Percentiles rank a stretch among this genome's conserved stretches.
Conservation (phyloP, 1,139 yeast genomes). For the Hyphopichia khmerensis region DNA sequence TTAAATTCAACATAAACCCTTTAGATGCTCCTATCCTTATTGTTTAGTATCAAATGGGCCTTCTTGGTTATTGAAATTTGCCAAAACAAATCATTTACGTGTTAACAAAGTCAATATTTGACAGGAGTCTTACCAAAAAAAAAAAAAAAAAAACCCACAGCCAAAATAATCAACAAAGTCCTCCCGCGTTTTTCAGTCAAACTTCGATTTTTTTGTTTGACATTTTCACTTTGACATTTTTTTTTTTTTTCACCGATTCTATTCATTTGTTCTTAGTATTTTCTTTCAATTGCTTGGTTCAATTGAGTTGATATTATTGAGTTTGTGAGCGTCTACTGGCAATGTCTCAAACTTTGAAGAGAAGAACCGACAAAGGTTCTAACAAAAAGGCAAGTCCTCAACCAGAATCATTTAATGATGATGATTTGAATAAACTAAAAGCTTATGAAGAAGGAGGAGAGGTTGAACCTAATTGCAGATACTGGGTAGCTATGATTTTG, state of each 20-base stretch:
- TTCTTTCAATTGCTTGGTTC: background rate
- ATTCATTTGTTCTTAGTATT: background rate
- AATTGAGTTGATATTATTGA: background rate
- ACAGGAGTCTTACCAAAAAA: background rate
- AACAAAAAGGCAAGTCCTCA: conserved; percentile 13
- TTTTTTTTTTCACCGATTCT: background rate
- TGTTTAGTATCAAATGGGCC: no score
- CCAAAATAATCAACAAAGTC: background rate
- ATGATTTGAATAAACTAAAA: conserved; percentile 7
- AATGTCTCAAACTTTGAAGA: conserved; percentile 29
- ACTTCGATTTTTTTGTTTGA: no score
- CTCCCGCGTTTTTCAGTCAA: background rate
- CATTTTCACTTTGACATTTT: background rate
- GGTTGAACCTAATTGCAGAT: conserved; percentile 31
- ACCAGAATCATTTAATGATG: conserved; percentile 4
- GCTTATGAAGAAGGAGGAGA: conserved; percentile 6
- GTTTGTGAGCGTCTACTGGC: no score
- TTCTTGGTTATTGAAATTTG: no score
- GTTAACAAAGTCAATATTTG: background rate
- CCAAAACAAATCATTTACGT: background rate
- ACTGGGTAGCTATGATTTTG: conserved; percentile 40
- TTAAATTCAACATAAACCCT: no score
- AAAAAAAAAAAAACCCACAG: background rate
- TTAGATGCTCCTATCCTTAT: no score
- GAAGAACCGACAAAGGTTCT: conserved; percentile 27